phyloP scores from a whole-genome alignment of 352 stramenopile species.

The Peronospora belbahrii region DNA sequence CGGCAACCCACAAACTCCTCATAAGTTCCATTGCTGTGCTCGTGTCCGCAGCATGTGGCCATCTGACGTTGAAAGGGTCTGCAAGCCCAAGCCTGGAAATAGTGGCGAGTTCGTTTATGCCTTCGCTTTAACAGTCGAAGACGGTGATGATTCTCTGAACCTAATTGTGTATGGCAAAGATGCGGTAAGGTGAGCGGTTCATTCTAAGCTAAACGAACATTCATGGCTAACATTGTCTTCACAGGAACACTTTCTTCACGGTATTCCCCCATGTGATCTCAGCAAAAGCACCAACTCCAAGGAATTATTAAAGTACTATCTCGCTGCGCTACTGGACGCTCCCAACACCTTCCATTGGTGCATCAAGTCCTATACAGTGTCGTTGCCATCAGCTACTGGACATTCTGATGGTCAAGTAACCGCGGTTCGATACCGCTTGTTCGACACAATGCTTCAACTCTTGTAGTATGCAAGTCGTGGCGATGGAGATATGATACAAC shows the following conservation, averaged over 20 bases:
- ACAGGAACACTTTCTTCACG: constrained; percentile 64
- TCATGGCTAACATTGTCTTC: background rate
- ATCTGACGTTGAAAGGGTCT: constrained; percentile 36
- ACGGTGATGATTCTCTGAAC: constrained; percentile 41
- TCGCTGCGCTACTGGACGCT: constrained; percentile 27
- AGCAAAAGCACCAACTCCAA: constrained; percentile 41
- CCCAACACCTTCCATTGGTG: constrained; percentile 41
- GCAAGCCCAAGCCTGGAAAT: constrained; percentile 28
- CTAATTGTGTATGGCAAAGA: constrained; percentile 65
- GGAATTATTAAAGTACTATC: constrained; percentile 38
- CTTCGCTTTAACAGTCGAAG: constrained; percentile 52
- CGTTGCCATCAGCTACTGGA: constrained; percentile 4
- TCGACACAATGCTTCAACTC: constrained; percentile 50
- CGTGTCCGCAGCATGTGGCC: constrained; percentile 43
- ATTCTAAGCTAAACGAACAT: background rate
- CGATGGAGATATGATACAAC: background rate
- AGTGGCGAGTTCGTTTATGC: constrained; percentile 49
- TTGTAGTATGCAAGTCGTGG: constrained; percentile 4
- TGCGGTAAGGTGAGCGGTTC: constrained; percentile 35
- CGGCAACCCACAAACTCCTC: constrained; percentile 25
- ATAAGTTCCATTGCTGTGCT: constrained; percentile 62
- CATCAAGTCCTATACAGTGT: constrained; percentile 56
- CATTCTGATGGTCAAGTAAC: constrained; percentile 1
- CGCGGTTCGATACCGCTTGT: constrained; percentile 57
- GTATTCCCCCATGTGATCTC: constrained; percentile 62